Base-by-base conservation (phyloP, 371 early-diverging fungal genomes). In the Phascolomyces articulosus region DNA sequence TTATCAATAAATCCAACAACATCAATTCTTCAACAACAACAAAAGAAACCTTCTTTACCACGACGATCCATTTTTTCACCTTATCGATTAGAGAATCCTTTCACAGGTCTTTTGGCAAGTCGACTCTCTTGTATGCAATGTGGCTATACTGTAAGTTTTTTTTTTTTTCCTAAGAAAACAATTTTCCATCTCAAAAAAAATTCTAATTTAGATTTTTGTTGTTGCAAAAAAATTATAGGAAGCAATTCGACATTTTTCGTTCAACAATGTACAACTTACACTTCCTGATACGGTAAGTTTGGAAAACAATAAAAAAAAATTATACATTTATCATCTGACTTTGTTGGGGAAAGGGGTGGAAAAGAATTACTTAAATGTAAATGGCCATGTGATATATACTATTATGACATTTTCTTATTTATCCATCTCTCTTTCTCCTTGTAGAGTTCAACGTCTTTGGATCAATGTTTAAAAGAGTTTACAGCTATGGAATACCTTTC, bases 61-160 rank as follows among this genome's bases (percentile, higher is more conserved):
- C 23, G 29, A 24, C 4, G 6, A 29, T 62, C 48, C 16, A 28
- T 26, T 54, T 49, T 26, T 4, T 28, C 29, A 11, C 23, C 51
- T 18, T 55, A 40, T 40, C 51, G 40, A 21, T 24, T 62, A 2
- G 73, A 78, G 15, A 87, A 85, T 56, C 95, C 95, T 0, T 83
- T 93, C 60, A 75, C 78, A 2, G 95, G 93, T 0, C 66, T 89
- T 63, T 71, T 88, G 29, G 93, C 92, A 2, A 87, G 83, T 63
- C 84, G 91, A 23, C 74, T 91, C 13, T 84, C 92, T 44, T 94
- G 95, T 69, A 82, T 82, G 58, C 80, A 87, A 57, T 94, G 94
- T 65, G 92, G 90, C 4, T 90, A 91, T 65, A 90, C 88, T 26
- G 86, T 85, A 75, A 69, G 63, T 58, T 40, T 27, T 62, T 40